These are phyloP conservation scores for Aspergillus sp. DNA, from an alignment of 2,329 filamentous ascomycete genomes.

Conservation along the genomic window DNA sequence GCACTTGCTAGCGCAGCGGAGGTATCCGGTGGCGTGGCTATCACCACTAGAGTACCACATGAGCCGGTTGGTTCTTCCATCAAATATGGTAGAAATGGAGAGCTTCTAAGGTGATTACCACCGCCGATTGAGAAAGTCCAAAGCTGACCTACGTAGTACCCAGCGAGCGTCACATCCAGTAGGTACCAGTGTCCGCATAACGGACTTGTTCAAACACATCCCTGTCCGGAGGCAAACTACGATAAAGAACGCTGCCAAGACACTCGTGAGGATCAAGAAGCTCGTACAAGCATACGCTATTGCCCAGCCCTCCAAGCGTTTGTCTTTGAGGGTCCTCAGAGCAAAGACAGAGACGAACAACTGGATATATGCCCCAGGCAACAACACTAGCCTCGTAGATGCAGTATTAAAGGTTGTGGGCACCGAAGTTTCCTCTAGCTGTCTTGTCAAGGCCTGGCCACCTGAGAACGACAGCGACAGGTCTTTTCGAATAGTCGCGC, in stretches of 20 bases:
- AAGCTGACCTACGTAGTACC: constrained; percentile 23
- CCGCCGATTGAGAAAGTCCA: neutral
- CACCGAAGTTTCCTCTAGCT: constrained; percentile 55
- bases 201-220: constrained; percentile 57
- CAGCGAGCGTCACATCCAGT: constrained; percentile 56
- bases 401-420: constrained; percentile 59
- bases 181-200: constrained; percentile 62
- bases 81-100: constrained; percentile 54
- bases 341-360: constrained; percentile 63
- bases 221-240: constrained; percentile 62
- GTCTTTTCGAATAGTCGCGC: constrained; percentile 49
- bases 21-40: constrained; percentile 53
- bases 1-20: constrained; percentile 64
- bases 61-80: constrained; percentile 57
- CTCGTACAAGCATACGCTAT: constrained; percentile 62
- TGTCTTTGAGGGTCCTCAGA: constrained; percentile 58
- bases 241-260: constrained; percentile 54
- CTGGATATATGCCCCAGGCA: constrained; percentile 60
- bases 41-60: constrained; percentile 60
- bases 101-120: constrained; percentile 45
- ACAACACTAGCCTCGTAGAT: constrained; percentile 51
- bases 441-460: constrained; percentile 36
- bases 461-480: constrained; percentile 26
- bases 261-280: constrained; percentile 53
- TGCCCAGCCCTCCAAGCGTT: constrained; percentile 56